A percentile compares a stretch with the other conserved stretches of the same genome.
These are phyloP conservation scores for Acanthamoeba healyi DNA, from an alignment of 208 protist genomes.

Conservation along the genomic window DNA sequence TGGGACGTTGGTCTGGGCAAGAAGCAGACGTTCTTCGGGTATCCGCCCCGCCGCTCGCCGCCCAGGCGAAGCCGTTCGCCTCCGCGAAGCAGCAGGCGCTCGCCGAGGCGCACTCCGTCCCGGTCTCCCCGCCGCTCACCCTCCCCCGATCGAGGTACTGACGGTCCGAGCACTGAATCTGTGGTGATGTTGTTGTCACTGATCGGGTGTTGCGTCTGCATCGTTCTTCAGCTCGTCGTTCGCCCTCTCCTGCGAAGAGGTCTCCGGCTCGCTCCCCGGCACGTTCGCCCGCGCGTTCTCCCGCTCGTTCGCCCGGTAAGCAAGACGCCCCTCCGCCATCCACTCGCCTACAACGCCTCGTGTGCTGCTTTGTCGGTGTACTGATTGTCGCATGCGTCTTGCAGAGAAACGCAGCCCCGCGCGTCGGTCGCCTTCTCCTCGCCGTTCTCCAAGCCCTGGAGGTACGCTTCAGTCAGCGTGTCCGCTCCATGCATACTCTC, in stretches of 20 bases:
- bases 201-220: background rate
- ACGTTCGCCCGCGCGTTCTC: constrained; percentile 23
- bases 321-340: background rate
- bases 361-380: background rate
- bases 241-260: constrained; percentile 20
- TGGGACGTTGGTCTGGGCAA: constrained; percentile 84
- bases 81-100: constrained; percentile 46
- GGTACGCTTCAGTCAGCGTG: too few relatives aligned
- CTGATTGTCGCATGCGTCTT: background rate
- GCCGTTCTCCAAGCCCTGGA: constrained; percentile 17
- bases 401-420: constrained; percentile 26
- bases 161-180: background rate
- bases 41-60: constrained; percentile 26
- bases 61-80: background rate
- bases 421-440: background rate
- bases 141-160: constrained; percentile 20
- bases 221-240: background rate
- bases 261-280: background rate
- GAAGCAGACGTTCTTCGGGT: constrained; percentile 76
- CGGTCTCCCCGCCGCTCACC: constrained; percentile 46
- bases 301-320: constrained; percentile 6
- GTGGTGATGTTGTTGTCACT: too few relatives aligned
- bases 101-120: constrained; percentile 12
- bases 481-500: background rate
- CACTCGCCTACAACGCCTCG: too few relatives aligned